These are phyloP conservation scores for Quercus cerris DNA, from an alignment of 306 rosid species.

Conservation along the genomic window DNA sequence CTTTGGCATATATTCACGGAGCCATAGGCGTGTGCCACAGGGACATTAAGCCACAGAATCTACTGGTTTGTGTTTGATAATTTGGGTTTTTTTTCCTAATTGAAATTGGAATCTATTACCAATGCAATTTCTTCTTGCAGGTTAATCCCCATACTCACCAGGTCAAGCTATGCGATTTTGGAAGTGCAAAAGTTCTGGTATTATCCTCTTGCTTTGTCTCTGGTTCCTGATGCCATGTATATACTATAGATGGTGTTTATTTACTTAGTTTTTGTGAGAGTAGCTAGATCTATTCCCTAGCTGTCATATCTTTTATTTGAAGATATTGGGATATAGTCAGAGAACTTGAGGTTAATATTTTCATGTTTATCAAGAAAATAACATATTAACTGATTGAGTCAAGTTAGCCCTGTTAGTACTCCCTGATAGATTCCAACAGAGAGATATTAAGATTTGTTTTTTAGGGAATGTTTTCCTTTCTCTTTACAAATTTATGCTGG, in stretches of 20 bases:
- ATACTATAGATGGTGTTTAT: not conserved
- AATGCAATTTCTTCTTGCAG: slow-evolving; percentile 30
- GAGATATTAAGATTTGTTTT: not conserved
- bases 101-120: not conserved
- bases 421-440: not conserved
- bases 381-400: not conserved
- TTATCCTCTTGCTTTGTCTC: slow-evolving; percentile 20
- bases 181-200: slow-evolving; percentile 87
- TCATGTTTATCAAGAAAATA: not conserved
- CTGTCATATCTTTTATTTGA: not conserved
- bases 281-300: not conserved
- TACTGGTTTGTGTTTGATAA: slow-evolving; percentile 42
- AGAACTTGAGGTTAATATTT: not conserved
- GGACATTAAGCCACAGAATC: slow-evolving; percentile 68
- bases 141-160: slow-evolving; percentile 75
- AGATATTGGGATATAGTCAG: not conserved
- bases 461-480: not conserved
- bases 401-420: not conserved
- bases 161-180: slow-evolving; percentile 65
- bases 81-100: not conserved
- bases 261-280: not conserved
- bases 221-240: not conserved
- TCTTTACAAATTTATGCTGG: not conserved
- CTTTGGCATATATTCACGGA: slow-evolving; percentile 67
- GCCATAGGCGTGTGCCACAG: slow-evolving; percentile 64